Base-by-base conservation (phyloP, 2,329 filamentous ascomycete species). In the Herpotrichia juniperi region DNA sequence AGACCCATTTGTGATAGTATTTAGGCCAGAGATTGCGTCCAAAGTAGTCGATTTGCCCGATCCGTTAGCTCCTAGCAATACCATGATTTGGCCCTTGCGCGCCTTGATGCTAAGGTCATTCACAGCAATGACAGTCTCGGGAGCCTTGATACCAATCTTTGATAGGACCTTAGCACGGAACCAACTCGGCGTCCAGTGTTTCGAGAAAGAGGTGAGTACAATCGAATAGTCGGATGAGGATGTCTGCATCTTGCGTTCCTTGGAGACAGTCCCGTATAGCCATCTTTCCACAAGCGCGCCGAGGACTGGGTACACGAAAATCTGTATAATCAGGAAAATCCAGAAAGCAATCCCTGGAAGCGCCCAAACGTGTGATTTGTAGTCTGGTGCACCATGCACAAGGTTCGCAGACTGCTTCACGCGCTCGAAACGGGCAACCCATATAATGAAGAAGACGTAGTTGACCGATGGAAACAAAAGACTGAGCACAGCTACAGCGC, bases 1-100 rank as follows among this genome's bases (percentile, higher is more conserved):
- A 2, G 81, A 81, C 2, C 93, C 93, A 51, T 83, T 85, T 0
- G 90, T 91, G 19, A 93, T 81, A 39, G 84, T 89, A 62, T 88
- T 91, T 45, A 93, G 82, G 2, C 93, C 93, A 10, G 91, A 89
- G 58, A 97, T 93, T 5, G 89, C 88, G 66, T 96, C 91, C 3
- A 97, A 81, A 0, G 92, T 96, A 0, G 93, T 96, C 48, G 87
- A 92, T 72, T 97, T 97, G 30, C 93, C 93, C 62, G 87, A 91
- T 16, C 93, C 93, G 68, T 97, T 97, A 5, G 92, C 91, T 31
- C 93, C 93, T 0, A 97, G 81, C 0, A 97, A 79, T 1, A 93
- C 90, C 67, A 96, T 83, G 46, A 97, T 96, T 62, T 96, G 88
- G 1, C 93, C 93, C 57, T 86, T 84, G 3, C 84, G 81, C 2